Percentiles rank a stretch among this genome's conserved stretches.
These are phyloP conservation scores for Colletotrichum spaethianum DNA, from an alignment of 2,329 filamentous ascomycete species.

Conservation along the genomic window DNA sequence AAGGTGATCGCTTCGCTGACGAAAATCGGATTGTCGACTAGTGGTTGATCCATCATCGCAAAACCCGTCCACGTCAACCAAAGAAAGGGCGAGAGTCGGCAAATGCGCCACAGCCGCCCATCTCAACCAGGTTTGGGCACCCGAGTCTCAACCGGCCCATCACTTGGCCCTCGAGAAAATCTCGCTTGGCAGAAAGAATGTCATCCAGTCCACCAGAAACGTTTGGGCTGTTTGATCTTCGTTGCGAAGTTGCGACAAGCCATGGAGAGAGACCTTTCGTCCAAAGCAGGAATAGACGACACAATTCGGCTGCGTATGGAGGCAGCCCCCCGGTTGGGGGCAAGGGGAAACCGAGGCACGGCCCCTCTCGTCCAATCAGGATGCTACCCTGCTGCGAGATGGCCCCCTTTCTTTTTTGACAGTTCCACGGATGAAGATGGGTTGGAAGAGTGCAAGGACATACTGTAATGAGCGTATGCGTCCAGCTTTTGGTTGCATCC, in stretches of 20 bases:
- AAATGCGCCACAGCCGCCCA: not conserved
- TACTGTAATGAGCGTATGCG: too few species aligned
- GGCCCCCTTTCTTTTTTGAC: not conserved
- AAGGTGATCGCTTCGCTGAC: constrained; percentile 32
- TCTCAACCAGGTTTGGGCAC: not conserved
- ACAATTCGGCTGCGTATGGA: constrained; percentile 18
- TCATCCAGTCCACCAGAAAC: constrained; percentile 37
- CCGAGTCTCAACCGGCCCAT: not conserved
- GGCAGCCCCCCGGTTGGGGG: not conserved
- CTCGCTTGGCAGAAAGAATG: not conserved
- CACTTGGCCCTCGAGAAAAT: not conserved
- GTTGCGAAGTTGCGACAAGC: constrained; percentile 33
- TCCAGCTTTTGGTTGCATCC: not conserved
- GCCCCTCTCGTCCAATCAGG: not conserved
- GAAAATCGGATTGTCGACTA: constrained; percentile 35
- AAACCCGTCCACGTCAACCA: not conserved
- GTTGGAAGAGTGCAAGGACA: too few species aligned
- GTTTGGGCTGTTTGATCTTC: constrained; percentile 39
- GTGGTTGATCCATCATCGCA: constrained; percentile 2
- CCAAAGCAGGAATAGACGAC: constrained; percentile 39
- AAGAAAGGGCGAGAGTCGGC: not conserved
- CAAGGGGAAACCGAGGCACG: not conserved
- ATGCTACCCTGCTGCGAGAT: not conserved
- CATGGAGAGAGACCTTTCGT: constrained; percentile 17
- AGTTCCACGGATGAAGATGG: not conserved